Evolutionary conservation across 768 basidiomycete genomes (phyloP).

Genomic region (Crassisporium funariophilum): DNA sequence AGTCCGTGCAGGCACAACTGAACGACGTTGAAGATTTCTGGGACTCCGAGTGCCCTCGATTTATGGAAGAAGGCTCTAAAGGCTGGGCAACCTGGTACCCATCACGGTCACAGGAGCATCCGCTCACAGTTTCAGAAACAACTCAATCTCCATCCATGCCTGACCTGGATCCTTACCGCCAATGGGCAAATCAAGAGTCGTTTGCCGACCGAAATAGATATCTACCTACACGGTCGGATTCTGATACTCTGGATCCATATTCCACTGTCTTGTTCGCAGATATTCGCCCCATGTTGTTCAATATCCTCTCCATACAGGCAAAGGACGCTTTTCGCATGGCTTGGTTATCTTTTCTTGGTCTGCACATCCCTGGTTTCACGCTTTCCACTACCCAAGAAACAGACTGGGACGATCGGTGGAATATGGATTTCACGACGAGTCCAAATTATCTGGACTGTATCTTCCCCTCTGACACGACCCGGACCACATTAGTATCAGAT

Average conservation of each 20-base stretch:
- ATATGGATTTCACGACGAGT: conserved; percentile 46
- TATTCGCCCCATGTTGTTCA: conserved; percentile 58
- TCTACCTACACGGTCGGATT: conserved; percentile 57
- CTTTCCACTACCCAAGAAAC: conserved; percentile 28
- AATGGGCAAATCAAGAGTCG: conserved; percentile 67
- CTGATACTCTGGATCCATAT: conserved; percentile 68
- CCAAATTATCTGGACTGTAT: conserved; percentile 48
- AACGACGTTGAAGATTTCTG: conserved; percentile 77
- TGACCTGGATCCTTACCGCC: conserved; percentile 62
- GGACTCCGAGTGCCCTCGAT: conserved; percentile 80
- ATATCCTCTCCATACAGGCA: conserved; percentile 43
- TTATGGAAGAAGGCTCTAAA: conserved; percentile 63
- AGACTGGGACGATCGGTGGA: conserved; percentile 75
- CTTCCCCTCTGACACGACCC: conserved; percentile 45
- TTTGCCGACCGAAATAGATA: conserved; percentile 42
- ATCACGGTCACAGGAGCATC: conserved; percentile 35
- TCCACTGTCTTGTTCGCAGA: conserved; percentile 74
- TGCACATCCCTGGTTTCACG: conserved; percentile 70
- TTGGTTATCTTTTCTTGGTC: conserved; percentile 72
- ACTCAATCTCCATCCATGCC: conserved; percentile 10
- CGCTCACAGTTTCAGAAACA: conserved; percentile 1
- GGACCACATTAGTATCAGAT: conserved; percentile 49
- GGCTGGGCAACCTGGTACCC: conserved; percentile 73
- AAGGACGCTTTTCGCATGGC: conserved; percentile 63
- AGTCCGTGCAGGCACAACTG: conserved; percentile 51